Evolutionary conservation across 2,329 filamentous ascomycete genomes (phyloP).

Genomic region (Fusarium graminum): DNA sequence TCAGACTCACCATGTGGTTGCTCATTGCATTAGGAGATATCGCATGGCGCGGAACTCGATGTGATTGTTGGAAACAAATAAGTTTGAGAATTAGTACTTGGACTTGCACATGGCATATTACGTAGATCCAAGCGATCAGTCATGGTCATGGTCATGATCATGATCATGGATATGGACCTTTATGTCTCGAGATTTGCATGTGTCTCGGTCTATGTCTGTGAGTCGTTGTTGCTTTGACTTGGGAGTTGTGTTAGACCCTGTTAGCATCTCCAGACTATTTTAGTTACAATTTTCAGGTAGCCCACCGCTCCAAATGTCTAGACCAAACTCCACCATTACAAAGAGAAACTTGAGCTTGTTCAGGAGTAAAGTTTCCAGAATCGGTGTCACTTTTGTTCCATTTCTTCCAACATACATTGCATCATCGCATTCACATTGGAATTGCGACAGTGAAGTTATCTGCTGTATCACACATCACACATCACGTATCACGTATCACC

Average conservation of each 20-base stretch:
- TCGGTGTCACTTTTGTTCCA: constrained; percentile 22
- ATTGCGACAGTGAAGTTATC: background rate
- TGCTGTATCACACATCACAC: background rate
- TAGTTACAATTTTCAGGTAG: background rate
- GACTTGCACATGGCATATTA: background rate
- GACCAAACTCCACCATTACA: constrained; percentile 2
- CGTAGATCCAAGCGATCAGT: background rate
- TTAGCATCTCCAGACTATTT: too few species aligned
- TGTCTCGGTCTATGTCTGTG: background rate
- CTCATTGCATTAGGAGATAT: constrained; percentile 2
- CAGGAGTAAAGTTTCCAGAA: constrained; percentile 13
- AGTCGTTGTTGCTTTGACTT: background rate
- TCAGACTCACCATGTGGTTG: constrained; percentile 31
- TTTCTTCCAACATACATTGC: constrained; percentile 25
- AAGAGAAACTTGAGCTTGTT: constrained; percentile 1
- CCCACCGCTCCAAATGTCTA: constrained; percentile 11
- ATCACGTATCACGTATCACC: constrained; percentile 9
- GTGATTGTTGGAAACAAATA: background rate
- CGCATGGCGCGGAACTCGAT: constrained; percentile 13
- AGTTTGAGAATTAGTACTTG: background rate
- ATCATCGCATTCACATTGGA: constrained; percentile 30
- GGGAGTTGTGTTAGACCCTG: background rate
- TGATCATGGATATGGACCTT: background rate
- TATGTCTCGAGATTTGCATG: background rate
- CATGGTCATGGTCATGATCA: background rate